These are phyloP conservation scores for Hondaea fermentalgiana DNA, from an alignment of 108 stramenopile genomes.

Conservation along the genomic window DNA sequence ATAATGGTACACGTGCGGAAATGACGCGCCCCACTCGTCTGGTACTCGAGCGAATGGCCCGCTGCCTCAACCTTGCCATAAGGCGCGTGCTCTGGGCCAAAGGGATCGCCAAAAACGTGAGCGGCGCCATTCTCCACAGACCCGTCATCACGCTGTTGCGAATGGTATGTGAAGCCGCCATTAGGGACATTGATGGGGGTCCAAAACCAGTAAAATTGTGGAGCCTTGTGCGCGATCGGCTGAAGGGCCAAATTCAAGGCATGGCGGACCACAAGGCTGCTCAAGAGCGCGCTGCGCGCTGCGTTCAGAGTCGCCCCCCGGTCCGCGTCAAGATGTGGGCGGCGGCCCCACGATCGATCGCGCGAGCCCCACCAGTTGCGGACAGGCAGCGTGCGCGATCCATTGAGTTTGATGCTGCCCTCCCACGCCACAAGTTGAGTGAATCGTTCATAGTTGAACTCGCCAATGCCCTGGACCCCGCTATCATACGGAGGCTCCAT, in stretches of 20 bases:
- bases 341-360: neutral
- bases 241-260: neutral
- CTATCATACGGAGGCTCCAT: neutral
- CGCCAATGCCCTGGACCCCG: neutral
- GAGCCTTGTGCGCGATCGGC: neutral
- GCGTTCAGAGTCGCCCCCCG: neutral
- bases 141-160: neutral
- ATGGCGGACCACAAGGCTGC: neutral
- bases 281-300: neutral
- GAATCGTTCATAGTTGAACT: neutral
- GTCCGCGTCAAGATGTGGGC: neutral
- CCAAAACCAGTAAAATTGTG: conserved; percentile 5
- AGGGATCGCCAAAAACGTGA: conserved; percentile 6
- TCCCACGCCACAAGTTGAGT: neutral
- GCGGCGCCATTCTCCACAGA: neutral
- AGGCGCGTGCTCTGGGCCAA: neutral
- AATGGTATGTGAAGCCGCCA: neutral
- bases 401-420: neutral
- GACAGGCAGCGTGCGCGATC: neutral
- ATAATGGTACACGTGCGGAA: neutral
- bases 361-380: neutral
- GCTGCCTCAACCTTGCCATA: neutral
- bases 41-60: neutral
- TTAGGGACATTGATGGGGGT: neutral
- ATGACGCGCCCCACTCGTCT: neutral